Base-by-base conservation (phyloP, 2,329 filamentous ascomycete species). In the Sporothrix phasma region DNA sequence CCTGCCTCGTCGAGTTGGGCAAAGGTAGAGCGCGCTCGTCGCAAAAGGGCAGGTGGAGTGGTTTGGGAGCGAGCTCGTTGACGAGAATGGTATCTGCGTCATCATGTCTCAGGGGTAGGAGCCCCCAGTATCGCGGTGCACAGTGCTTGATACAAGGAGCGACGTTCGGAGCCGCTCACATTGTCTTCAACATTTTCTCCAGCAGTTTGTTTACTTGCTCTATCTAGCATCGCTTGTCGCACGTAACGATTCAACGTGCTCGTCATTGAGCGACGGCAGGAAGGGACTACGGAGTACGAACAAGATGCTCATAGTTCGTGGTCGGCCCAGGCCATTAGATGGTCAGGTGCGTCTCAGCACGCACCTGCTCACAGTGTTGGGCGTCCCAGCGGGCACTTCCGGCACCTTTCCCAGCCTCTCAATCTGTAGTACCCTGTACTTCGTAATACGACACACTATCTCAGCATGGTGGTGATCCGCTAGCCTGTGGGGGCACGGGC, bases 41-140 rank as follows among this genome's bases (percentile, higher is more conserved):
- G 56, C 39, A 43, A 46, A 45, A 31, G 24, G 56, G 56, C 56
- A 59, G 56, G 56, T 59, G 56, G 24, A 19, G 29, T 43, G 47
- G 39, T 46, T n/a, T 15, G 7, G 29, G 34, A 41, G 34, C 37
- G 49, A 39, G 56, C 39, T 31, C 45, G 24, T 59, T 46, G 39
- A 59, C 56, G 43, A 54, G 37, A 62, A 54, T 62, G 61, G 37
- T 39, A 62, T 45, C 37, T 63, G 61, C 51, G 61, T 63, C 61
- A 63, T 47, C 41, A 41, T 62, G 46, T 49, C 59, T 49, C n/a
- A 49, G 45, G 19, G 51, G 51, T n/a, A 37, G 51, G 4, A 31
- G 26, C 2, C 47, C 47, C 5, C 24, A 17, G 47, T 49, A 29
- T 13, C 47, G 26, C 47, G 47, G 47, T 31, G 47, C 49, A 37